Conservation (phyloP, 257 asterid species). For the Osmanthus fragrans region DNA sequence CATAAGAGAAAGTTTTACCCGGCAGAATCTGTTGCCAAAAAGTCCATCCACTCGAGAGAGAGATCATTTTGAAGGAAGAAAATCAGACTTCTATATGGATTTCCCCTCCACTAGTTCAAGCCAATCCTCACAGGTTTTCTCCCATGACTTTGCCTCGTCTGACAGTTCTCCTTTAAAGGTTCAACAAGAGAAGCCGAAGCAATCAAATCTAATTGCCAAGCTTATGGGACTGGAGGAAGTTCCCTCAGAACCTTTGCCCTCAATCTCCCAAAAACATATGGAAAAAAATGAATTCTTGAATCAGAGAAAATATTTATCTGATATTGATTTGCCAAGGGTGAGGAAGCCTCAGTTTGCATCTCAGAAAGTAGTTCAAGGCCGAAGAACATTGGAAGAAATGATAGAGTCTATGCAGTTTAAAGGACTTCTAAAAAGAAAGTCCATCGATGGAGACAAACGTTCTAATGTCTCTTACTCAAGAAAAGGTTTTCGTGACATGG, state of each 20-base stretch:
- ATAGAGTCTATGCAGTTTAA: slow-evolving; percentile 56
- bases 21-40: slow-evolving; percentile 57
- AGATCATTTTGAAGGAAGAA: slow-evolving; percentile 22
- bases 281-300: slow-evolving; percentile 32
- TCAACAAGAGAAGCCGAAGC: slow-evolving; percentile 41
- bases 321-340: slow-evolving; percentile 56
- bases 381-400: slow-evolving; percentile 48
- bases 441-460: slow-evolving; percentile 25
- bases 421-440: slow-evolving; percentile 49
- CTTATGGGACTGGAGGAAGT: slow-evolving; percentile 75
- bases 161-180: slow-evolving; percentile 35
- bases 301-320: slow-evolving; percentile 38
- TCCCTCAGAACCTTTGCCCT: slow-evolving; percentile 28
- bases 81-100: slow-evolving; percentile 34
- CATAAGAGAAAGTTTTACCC: slow-evolving; percentile 60
- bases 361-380: slow-evolving; percentile 41
- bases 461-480: slow-evolving; percentile 29
- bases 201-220: slow-evolving; percentile 63
- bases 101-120: slow-evolving; percentile 55
- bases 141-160: slow-evolving; percentile 40
- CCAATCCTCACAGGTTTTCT: slow-evolving; percentile 44
- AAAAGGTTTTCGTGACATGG: slow-evolving; percentile 26
- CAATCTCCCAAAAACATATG: slow-evolving; percentile 1
- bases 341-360: slow-evolving; percentile 38
- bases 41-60: slow-evolving; percentile 24